Evolutionary conservation across 2,329 filamentous ascomycete species (phyloP).

Genomic region (Aureobasidium sp.): DNA sequence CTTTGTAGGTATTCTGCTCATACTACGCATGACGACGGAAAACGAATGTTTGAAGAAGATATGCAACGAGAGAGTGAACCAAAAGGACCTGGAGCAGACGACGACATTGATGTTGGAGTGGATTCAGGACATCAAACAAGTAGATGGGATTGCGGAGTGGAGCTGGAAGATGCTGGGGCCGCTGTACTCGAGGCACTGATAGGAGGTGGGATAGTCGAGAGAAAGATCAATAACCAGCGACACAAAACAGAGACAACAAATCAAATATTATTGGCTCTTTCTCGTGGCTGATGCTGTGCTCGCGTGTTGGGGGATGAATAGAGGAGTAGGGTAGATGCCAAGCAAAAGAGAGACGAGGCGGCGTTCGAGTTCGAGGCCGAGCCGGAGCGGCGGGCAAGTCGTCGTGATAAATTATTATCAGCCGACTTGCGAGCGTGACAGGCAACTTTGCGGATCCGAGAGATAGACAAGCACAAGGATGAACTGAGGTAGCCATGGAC

Average conservation of each 20-base stretch:
- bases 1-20: constrained; percentile 51
- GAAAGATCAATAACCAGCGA: not conserved
- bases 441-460: not conserved
- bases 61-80: constrained; percentile 42
- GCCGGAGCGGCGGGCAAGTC: not conserved
- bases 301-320: not conserved
- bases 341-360: not conserved
- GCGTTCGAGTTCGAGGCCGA: not conserved
- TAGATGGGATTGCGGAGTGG: constrained; percentile 51
- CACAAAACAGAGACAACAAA: not conserved
- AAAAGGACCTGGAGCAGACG: constrained; percentile 44
- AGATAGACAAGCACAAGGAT: not conserved
- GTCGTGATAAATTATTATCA: not conserved
- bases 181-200: constrained; percentile 29
- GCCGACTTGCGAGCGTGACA: not conserved
- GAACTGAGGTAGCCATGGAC: constrained; percentile 14
- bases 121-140: constrained; percentile 50
- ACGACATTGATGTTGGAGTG: constrained; percentile 51
- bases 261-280: not conserved
- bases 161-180: constrained; percentile 47
- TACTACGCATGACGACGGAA: constrained; percentile 49
- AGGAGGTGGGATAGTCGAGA: too few relatives aligned
- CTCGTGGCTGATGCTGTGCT: not conserved
- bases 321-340: not conserved
- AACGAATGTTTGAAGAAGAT: constrained; percentile 47